Evolutionary conservation across 345 rosid species (phyloP), one percentile per base, ranked within the genome.

Genomic region (Citrus australasica): DNA sequence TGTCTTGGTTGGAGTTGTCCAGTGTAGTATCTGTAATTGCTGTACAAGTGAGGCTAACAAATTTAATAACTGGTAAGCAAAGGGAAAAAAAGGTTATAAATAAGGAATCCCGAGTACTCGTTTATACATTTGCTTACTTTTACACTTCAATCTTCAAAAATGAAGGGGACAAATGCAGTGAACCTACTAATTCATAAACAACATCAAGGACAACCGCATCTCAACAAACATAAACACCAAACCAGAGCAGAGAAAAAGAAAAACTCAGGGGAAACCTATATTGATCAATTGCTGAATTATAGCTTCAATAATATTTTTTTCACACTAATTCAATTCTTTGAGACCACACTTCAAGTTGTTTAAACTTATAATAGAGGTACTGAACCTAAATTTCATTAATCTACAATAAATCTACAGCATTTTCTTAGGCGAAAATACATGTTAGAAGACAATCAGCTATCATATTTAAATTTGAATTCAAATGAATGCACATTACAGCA

Each of bases 1-100:
- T 71, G 82, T 88, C 93, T 82, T 76, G 84, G 78, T 79, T 76
- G 56, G 86, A 82, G 56, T 67, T 85, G 75, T 82, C 87, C 70
- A 84, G 74, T 56, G 69, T 67, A 59, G 79, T 70, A 71, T 83
- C 95, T 81, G 85, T 37, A 75, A 48, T 73, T 56, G 21, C 77
- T 58, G 61, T 71, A 75, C 35, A 72, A 77, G 62, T 69, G 27
- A 9, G 60, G 76, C 33, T 46, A 48, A 67, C 42, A 59, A 59
- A 53, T 53, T 69, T 59, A 80, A 16, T 30, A 73, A 62, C 33
- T 56, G 66, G 33, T 67, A 73, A 68, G 13, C 65, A 69, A 67
- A 46, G 51, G 5, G 28, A 22, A 61, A 22, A 27, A 77, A 28
- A 42, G 19, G 28, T 19, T 48, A 25, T 28, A 35, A 21, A 64